phyloP scores from a whole-genome alignment of 805 yeast genomes.

The Saccharomycopsis javanensis region DNA sequence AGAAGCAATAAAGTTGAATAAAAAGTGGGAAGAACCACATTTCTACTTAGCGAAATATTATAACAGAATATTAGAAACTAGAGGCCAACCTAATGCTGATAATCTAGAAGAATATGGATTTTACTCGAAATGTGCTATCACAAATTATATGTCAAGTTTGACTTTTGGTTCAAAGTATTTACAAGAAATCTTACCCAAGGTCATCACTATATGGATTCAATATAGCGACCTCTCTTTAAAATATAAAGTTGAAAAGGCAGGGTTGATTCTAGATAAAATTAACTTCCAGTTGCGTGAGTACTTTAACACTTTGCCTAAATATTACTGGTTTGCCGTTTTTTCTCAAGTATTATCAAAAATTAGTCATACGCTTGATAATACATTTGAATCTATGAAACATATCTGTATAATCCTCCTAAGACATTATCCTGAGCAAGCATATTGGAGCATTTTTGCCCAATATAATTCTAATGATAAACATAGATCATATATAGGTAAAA shows the following conservation, averaged over 20 bases:
- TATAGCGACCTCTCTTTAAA: slow-evolving; percentile 32
- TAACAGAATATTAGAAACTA: slow-evolving; percentile 67
- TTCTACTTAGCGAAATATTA: slow-evolving; percentile 73
- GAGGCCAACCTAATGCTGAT: slow-evolving; percentile 23
- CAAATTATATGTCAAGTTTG: slow-evolving; percentile 49
- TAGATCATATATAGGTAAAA: slow-evolving; percentile 29
- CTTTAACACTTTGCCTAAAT: slow-evolving; percentile 38
- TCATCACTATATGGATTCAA: slow-evolving; percentile 88
- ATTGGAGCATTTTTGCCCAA: slow-evolving; percentile 79
- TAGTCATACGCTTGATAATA: slow-evolving; percentile 47
- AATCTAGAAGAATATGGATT: slow-evolving; percentile 28
- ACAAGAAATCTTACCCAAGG: slow-evolving; percentile 79
- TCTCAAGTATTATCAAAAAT: slow-evolving; percentile 81
- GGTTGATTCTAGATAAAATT: neutral
- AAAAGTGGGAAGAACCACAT: slow-evolving; percentile 67
- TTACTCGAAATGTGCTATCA: slow-evolving; percentile 45
- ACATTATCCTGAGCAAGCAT: slow-evolving; percentile 68
- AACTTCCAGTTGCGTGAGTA: slow-evolving; percentile 36
- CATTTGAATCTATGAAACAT: slow-evolving; percentile 45
- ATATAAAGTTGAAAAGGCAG: slow-evolving; percentile 26
- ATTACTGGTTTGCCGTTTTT: slow-evolving; percentile 71
- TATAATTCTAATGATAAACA: slow-evolving; percentile 44
- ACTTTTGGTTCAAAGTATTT: slow-evolving; percentile 54
- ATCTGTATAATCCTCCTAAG: slow-evolving; percentile 49
- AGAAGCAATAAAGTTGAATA: slow-evolving; percentile 44